Percentiles rank a stretch among this genome's conserved stretches.
Conservation (phyloP, 2,329 filamentous ascomycete genomes). For the Aphanocladium album region DNA sequence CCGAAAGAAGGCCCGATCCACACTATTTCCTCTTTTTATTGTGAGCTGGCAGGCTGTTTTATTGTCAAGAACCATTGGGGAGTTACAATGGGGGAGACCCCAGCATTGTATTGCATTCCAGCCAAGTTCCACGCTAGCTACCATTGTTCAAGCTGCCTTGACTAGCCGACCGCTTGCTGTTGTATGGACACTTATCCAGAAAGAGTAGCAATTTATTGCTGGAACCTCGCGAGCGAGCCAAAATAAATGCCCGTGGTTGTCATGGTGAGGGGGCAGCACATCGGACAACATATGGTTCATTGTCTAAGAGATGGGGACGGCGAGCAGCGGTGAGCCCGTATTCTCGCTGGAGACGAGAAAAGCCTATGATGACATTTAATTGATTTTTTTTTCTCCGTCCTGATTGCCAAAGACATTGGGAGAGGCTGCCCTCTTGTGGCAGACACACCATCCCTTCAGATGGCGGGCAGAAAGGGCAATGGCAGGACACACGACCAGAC, state of each 20-base stretch:
- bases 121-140: not conserved
- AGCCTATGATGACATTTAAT: not conserved
- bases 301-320: not conserved
- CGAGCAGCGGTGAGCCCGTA: not conserved
- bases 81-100: not conserved
- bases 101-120: constrained; percentile 4
- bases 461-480: not conserved
- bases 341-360: not conserved
- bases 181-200: no score
- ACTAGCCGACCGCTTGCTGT: not conserved
- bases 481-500: constrained; percentile 1
- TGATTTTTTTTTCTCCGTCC: not conserved
- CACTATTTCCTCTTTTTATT: not conserved
- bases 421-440: not conserved
- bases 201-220: not conserved
- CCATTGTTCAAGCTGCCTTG: not conserved
- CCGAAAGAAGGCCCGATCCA: not conserved
- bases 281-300: not conserved
- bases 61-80: not conserved
- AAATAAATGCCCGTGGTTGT: not conserved
- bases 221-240: not conserved
- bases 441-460: not conserved
- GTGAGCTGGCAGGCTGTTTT: not conserved
- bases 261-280: not conserved
- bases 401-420: not conserved